Base-by-base conservation (phyloP, 2,329 filamentous ascomycete species). In the Achaetomium macrosporum region DNA sequence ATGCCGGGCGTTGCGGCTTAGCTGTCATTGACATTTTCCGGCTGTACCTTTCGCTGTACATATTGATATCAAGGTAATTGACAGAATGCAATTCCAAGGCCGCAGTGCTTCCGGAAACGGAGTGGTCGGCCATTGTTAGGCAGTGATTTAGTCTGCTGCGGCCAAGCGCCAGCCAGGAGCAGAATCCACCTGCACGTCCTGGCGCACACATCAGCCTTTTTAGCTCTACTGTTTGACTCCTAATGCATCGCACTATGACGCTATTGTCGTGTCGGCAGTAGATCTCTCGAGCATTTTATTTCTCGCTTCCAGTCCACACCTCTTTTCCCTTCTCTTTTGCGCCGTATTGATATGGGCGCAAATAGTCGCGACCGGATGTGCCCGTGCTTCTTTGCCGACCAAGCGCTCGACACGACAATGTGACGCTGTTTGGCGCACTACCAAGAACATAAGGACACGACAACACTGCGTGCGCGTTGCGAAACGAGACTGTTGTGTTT, bases 151-250 rank as follows among this genome's bases (percentile, higher is more conserved):
- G 20, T 42, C 15, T n/a, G 46, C 51, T 49, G 42, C 36, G 54
- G 47, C 51, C 51, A 54, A 52, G 58, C 52, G 51, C 50, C 42
- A 48, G 39, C 35, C 35, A 40, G 37, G 16, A 35, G 31, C 30
- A 43, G 56, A 58, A 61, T 57, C 59, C 59, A 60, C 58, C 39
- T 45, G 50, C 47, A 46, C 45, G 46, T 41, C 29, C 47, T 55
- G 55, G 56, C 59, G 59, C 59, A 61, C 59, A 60, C 57, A 55
- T 59, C 56, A 55, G 46, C 54, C 55, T 57, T 61, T 62, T 62
- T 55, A 54, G 57, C 54, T 53, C 43, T 50, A 12, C 39, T 37
- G 17, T 42, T 39, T 43, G 20, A 37, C 30, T 11, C 33, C 33
- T 45, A 51, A 37, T 50, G 44, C 53, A 50, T 44, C 47, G 52